These are phyloP conservation scores for Pseudopyricularia javanii DNA, from an alignment of 2,329 filamentous ascomycete genomes.

Conservation along the genomic window DNA sequence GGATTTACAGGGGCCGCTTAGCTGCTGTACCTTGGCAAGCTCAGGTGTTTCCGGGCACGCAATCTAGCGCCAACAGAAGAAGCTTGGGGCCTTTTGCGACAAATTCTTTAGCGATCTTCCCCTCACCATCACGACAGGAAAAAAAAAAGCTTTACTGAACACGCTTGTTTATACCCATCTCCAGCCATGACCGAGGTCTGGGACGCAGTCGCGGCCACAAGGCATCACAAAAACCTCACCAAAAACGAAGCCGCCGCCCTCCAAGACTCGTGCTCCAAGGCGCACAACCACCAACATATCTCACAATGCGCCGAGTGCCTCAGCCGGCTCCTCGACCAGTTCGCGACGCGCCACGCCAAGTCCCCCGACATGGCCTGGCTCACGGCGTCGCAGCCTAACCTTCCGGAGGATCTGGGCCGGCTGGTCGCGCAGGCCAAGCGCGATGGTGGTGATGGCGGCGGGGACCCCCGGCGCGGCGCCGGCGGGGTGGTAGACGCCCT, in stretches of 20 bases:
- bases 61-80: not conserved
- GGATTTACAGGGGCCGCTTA: not conserved
- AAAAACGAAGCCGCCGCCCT: constrained; percentile 28
- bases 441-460: no score
- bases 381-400: constrained; percentile 29
- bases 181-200: constrained; percentile 11
- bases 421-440: constrained; percentile 35
- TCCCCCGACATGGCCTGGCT: constrained; percentile 36
- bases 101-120: not conserved
- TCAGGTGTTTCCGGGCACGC: not conserved
- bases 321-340: constrained; percentile 29
- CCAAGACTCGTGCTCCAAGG: constrained; percentile 25
- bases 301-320: constrained; percentile 36
- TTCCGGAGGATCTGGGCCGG: constrained; percentile 35
- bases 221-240: constrained; percentile 15
- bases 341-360: constrained; percentile 27
- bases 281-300: constrained; percentile 29
- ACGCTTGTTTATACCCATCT: not conserved
- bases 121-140: not conserved
- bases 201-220: constrained; percentile 8
- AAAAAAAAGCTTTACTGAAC: not conserved
- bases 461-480: constrained; percentile 26
- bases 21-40: not conserved
- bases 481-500: constrained; percentile 32
- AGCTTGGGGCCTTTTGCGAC: not conserved